Percentiles rank a stretch among this genome's conserved stretches.
Conservation (phyloP, 2,329 filamentous ascomycete species). For the Trichoderma koningii region DNA sequence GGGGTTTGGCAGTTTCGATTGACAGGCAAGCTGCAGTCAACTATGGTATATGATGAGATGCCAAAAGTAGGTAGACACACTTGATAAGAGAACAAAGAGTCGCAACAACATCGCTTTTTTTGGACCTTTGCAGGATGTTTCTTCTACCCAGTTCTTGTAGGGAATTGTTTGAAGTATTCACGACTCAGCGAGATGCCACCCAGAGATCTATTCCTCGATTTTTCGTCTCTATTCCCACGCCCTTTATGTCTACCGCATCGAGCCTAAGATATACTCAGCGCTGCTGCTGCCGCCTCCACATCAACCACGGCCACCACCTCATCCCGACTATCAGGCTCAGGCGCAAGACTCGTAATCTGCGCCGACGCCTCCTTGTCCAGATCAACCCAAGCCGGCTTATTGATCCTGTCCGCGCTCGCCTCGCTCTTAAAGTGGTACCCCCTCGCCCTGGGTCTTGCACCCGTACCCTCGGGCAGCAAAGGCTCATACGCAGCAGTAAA, state of each 20-base stretch:
- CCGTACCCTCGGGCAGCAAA: slow-evolving; percentile 71
- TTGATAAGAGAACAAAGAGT: no score
- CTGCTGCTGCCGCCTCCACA: slow-evolving; percentile 10
- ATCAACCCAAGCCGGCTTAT: slow-evolving; percentile 66
- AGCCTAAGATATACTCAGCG: not conserved
- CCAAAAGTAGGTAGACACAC: no score
- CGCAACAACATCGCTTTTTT: not conserved
- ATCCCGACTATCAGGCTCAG: slow-evolving; percentile 4
- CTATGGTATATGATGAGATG: no score
- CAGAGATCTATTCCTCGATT: not conserved
- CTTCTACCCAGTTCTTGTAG: no score
- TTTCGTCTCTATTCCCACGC: not conserved
- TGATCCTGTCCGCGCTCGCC: slow-evolving; percentile 66
- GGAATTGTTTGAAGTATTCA: no score
- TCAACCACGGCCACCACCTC: not conserved
- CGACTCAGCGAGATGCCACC: no score
- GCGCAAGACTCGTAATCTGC: slow-evolving; percentile 9
- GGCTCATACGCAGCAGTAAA: slow-evolving; percentile 64
- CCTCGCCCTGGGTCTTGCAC: slow-evolving; percentile 74
- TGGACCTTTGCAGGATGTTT: no score
- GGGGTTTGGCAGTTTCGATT: no score
- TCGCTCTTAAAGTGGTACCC: slow-evolving; percentile 81
- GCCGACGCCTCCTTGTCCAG: slow-evolving; percentile 38
- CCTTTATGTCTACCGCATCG: not conserved
- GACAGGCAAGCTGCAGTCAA: no score